Evolutionary conservation across 169 alveolate species (phyloP), one percentile per base, ranked within the genome.

Genomic region (Ichthyophthirius multifiliis): DNA sequence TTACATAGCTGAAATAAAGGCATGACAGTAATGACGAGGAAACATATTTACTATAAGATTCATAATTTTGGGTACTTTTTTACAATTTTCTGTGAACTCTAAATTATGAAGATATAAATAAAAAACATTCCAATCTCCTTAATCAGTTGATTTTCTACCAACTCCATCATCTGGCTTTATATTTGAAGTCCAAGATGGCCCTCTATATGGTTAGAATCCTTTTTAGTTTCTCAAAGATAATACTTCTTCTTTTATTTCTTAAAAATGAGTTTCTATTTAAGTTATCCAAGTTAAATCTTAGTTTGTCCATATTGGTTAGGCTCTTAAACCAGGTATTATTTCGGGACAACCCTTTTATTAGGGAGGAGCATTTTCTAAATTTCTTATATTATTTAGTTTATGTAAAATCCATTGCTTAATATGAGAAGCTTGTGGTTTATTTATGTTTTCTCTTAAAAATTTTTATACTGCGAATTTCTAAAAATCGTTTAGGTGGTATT

Each of bases 71-170:
- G 95, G 95, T n/a, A 79, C 84, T 43, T 86, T 87, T 16, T 47
- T 87, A 44, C 90, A 80, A 67, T 90, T 90, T 23, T 90, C 95
- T 37, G 76, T 89, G 73, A 90, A 90, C 55, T 81, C 35, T 73
- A 90, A 82, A 43, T 89, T 90, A 64, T 90, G 95, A 15, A 90
- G 48, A 76, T 78, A 90, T 9, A 90, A 84, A 64, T 90, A 90
- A 77, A 87, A 90, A 4, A 90, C 95, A 62, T 90, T 90, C 95
- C 95, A 90, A 65, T 87, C 83, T 9, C 95, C 95, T n/a, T 46
- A 27, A 41, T 87, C 93, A 79, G 76, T 87, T 9, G 92, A 81
- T 44, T 84, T 64, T 5, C 87, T 75, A 4, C 95, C 95, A 15
- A 90, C 74, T 55, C 71, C 71, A 75, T 87, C 95, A 32, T 71